phyloP scores from a whole-genome alignment of 768 basidiomycete genomes.

The Mycena indigotica region DNA sequence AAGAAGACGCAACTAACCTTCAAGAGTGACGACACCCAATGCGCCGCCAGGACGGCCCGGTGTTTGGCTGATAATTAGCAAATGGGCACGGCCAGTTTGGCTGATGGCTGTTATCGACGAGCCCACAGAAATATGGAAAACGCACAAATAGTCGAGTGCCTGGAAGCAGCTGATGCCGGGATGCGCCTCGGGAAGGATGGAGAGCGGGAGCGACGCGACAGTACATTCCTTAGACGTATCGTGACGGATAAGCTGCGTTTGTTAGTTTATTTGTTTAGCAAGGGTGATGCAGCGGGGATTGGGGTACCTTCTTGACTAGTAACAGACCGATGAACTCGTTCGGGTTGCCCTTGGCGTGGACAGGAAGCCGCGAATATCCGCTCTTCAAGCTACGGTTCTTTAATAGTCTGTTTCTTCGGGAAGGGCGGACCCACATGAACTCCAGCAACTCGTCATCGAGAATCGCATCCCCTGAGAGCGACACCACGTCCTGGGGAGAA shows the following conservation, averaged over 20 bases:
- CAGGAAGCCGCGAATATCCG: conserved; percentile 74
- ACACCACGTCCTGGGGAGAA: neutral
- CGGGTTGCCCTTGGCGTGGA: conserved; percentile 55
- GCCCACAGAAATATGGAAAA: too few relatives aligned
- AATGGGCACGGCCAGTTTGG: conserved; percentile 93
- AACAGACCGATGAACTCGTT: conserved; percentile 64
- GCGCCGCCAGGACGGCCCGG: conserved; percentile 87
- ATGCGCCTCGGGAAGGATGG: conserved; percentile 85
- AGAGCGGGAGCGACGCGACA: conserved; percentile 74
- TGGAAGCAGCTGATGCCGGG: conserved; percentile 94
- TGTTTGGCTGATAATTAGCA: conserved; percentile 80
- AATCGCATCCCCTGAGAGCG: neutral
- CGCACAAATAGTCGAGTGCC: conserved; percentile 89
- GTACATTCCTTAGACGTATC: conserved; percentile 78
- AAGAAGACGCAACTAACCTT: conserved; percentile 48
- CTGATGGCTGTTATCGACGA: conserved; percentile 34
- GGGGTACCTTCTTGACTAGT: conserved; percentile 62
- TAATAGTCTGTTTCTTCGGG: conserved; percentile 2
- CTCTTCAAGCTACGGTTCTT: conserved; percentile 16
- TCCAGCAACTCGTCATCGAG: neutral
- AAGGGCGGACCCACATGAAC: neutral
- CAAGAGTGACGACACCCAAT: conserved; percentile 88
- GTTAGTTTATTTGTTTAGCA: neutral
- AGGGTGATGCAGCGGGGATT: too few relatives aligned
- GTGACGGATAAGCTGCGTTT: conserved; percentile 74